Percentiles rank a stretch among this genome's conserved stretches.
Conservation (phyloP, 306 rosid species). For the Malus sylvestris region DNA sequence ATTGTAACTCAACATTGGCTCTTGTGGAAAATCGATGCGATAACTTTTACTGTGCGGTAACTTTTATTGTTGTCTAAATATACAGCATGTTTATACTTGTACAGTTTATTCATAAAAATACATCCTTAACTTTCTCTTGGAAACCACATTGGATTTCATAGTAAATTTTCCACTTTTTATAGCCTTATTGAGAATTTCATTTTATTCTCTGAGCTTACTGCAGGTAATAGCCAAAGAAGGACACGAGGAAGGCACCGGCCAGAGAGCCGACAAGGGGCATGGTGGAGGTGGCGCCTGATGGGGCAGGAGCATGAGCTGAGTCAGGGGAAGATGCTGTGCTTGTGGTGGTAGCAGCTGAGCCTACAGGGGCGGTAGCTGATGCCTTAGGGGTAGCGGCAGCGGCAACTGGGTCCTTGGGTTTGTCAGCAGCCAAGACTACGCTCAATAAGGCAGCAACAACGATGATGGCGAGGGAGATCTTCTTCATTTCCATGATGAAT, state of each 20-base stretch:
- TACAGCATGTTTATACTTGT: neutral
- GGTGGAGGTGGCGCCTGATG: neutral
- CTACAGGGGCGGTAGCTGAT: neutral
- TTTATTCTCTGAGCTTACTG: constrained; percentile 16
- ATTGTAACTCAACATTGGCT: constrained; percentile 24
- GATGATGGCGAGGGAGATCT: constrained; percentile 1
- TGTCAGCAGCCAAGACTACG: neutral
- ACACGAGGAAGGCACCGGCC: neutral
- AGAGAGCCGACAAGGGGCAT: neutral
- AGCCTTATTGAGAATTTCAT: neutral
- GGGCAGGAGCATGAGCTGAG: constrained; percentile 3
- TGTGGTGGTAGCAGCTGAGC: neutral
- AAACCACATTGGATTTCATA: neutral
- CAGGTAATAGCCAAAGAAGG: constrained; percentile 23
- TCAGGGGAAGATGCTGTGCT: neutral
- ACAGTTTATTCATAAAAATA: neutral
- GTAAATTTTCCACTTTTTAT: neutral
- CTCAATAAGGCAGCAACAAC: neutral
- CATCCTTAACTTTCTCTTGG: neutral
- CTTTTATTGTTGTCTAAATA: neutral
- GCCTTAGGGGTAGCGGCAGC: neutral
- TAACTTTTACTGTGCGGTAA: neutral
- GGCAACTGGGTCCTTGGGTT: neutral
- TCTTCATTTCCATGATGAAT: constrained; percentile 14
- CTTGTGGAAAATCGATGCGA: constrained; percentile 24